phyloP scores from a whole-genome alignment of 352 stramenopile species.

The Phytophthora boehmeriae region DNA sequence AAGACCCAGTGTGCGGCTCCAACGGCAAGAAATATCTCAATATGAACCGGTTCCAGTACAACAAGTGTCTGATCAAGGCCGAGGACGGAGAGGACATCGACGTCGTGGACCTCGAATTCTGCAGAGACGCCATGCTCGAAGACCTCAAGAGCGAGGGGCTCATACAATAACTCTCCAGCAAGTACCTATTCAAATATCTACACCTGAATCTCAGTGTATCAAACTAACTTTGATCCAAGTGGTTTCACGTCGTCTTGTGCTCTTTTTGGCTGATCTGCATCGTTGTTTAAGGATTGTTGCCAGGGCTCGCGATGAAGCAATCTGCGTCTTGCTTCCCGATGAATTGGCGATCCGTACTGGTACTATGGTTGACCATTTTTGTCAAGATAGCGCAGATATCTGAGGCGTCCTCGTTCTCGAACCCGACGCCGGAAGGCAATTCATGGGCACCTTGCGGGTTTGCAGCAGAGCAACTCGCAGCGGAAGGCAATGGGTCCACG shows the following conservation, averaged over 20 bases:
- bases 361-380: slow-evolving; percentile 22
- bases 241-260: too few species aligned
- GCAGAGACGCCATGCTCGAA: slow-evolving; percentile 35
- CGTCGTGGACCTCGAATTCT: slow-evolving; percentile 47
- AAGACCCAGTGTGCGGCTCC: slow-evolving; percentile 49
- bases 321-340: neutral
- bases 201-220: too few species aligned
- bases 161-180: neutral
- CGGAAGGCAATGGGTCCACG: slow-evolving; percentile 63
- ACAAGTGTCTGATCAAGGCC: slow-evolving; percentile 47
- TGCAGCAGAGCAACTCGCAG: slow-evolving; percentile 50
- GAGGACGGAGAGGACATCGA: slow-evolving; percentile 34
- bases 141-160: slow-evolving; percentile 30
- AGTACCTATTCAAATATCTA: neutral
- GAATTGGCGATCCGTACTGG: neutral
- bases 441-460: slow-evolving; percentile 68
- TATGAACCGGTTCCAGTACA: slow-evolving; percentile 53
- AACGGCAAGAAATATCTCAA: slow-evolving; percentile 62
- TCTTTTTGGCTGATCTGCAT: too few species aligned
- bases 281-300: too few species aligned
- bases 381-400: slow-evolving; percentile 21
- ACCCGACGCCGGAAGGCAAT: slow-evolving; percentile 58
- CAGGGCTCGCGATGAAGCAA: slow-evolving; percentile 1
- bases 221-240: too few species aligned
- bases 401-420: slow-evolving; percentile 42